Evolutionary conservation across 495 filamentous ascomycete genomes (phyloP).

Genomic region (Massariosphaeria phaeospora): DNA sequence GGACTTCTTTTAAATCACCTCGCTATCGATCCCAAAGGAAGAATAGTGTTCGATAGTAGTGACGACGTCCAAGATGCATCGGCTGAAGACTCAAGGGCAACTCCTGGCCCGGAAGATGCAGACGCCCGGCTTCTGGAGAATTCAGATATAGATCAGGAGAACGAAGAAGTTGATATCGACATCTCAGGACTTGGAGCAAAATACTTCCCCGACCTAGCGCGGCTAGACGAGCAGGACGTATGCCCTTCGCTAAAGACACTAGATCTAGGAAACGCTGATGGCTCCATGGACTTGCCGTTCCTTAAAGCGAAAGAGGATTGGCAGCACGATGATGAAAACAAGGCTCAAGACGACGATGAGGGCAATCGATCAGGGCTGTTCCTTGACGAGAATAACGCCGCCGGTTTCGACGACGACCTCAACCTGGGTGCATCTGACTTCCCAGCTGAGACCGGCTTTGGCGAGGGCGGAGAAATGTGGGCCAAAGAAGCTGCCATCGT

Average conservation of each 20-base stretch:
- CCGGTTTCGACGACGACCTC: conserved; percentile 76
- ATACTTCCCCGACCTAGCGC: conserved; percentile 82
- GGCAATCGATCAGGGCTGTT: conserved; percentile 74
- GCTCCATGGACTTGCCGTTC: conserved; percentile 85
- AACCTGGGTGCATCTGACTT: conserved; percentile 71
- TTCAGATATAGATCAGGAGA: conserved; percentile 44
- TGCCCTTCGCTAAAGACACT: conserved; percentile 92
- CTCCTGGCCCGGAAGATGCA: conserved; percentile 36
- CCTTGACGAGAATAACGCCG: conserved; percentile 73
- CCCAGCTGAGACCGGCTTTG: conserved; percentile 60
- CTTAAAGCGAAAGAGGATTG: conserved; percentile 85
- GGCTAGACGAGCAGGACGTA: conserved; percentile 79
- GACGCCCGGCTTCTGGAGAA: conserved; percentile 41
- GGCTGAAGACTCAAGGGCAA: conserved; percentile 36
- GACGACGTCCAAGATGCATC: conserved; percentile 73
- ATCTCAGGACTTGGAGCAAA: conserved; percentile 62
- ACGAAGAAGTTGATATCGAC: conserved; percentile 67
- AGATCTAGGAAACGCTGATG: conserved; percentile 77
- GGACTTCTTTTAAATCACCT: conserved; percentile 92
- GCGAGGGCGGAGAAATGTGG: conserved; percentile 72
- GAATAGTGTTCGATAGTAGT: conserved; percentile 97
- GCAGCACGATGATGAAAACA: conserved; percentile 54
- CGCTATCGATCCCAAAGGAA: conserved; percentile 80
- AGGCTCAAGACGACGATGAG: conserved; percentile 43
- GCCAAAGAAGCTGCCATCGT: conserved; percentile 62